Base-by-base conservation (phyloP, 352 stramenopile species). In the Phytopythium oedochilum region DNA sequence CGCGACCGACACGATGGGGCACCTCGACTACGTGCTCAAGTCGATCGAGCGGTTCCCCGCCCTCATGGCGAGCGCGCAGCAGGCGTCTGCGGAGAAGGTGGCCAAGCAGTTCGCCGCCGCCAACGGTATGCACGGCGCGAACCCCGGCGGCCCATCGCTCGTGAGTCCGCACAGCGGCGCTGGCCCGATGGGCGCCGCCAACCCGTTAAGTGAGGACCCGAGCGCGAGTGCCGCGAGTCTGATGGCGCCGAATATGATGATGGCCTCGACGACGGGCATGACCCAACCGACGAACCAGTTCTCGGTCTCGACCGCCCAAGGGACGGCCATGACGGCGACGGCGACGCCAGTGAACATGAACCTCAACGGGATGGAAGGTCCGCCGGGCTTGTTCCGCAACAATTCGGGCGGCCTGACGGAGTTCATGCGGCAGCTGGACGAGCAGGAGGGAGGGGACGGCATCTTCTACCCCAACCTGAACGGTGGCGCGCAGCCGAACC, bases 1-100 rank as follows among this genome's bases (percentile, higher is more conserved):
- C 56, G 79, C 79, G 20, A 91, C 83, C 9, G 78, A 90, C 40
- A 93, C 83, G 0, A 86, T 89, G 64, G 67, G 75, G 4, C 78
- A 91, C 36, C 64, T 91, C 20, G 78, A 93, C 52, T 87, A 81
- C 25, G 69, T 93, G 34, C 72, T 93, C 34, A 93, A 91, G 56
- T 77, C 80, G 0, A 84, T 89, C 40, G 83, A 93, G 49, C 75
- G 71, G 15, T 82, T 89, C 45, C 82, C 79, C 23, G 66, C 68
- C n/a, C 71, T 89, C 31, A 70, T 89, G 48, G 79, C 75, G 1
- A 76, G 61, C 32, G 73, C 76, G 7, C 70, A 77, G 29, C 48
- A 75, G 50, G 68, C 64, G 39, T 58, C 52, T 52, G 64, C 70
- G 5, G 63, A 79, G n/a, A 83, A 88, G 53, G 71, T 63, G 38